These are phyloP conservation scores for Vararia minispora DNA, from an alignment of 768 basidiomycete species.

Conservation along the genomic window DNA sequence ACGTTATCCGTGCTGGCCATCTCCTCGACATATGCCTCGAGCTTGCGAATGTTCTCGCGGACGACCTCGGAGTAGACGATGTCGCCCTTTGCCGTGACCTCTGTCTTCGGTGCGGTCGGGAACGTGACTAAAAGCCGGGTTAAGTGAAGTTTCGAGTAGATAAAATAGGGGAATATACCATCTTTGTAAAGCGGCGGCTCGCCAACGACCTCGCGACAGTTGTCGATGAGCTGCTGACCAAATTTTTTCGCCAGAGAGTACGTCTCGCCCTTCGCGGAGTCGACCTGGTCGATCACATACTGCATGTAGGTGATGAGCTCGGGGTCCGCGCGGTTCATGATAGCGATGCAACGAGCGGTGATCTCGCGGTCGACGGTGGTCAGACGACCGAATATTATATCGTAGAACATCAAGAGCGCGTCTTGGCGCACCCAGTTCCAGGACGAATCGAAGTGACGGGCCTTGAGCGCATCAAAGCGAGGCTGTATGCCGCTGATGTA, in stretches of 20 bases:
- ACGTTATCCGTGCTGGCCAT: slow-evolving; percentile 95
- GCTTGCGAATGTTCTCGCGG: slow-evolving; percentile 91
- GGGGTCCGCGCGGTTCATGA: slow-evolving; percentile 95
- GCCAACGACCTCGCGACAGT: slow-evolving; percentile 75
- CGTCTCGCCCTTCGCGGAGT: slow-evolving; percentile 75
- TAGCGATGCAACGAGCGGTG: slow-evolving; percentile 92
- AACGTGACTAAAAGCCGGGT: slow-evolving; percentile 64
- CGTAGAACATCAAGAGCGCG: slow-evolving; percentile 93
- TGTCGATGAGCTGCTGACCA: slow-evolving; percentile 90
- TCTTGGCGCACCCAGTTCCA: slow-evolving; percentile 99
- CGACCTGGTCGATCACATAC: slow-evolving; percentile 80
- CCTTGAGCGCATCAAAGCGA: slow-evolving; percentile 89
- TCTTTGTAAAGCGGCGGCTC: slow-evolving; percentile 92
- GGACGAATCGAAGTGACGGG: slow-evolving; percentile 94
- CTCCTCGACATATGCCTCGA: slow-evolving; percentile 96
- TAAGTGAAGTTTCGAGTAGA: neutral
- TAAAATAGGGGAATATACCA: slow-evolving; percentile 38
- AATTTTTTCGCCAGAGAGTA: slow-evolving; percentile 96
- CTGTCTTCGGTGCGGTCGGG: slow-evolving; percentile 94
- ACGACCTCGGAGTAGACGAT: slow-evolving; percentile 93
- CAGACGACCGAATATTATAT: slow-evolving; percentile 92
- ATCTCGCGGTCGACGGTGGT: slow-evolving; percentile 94
- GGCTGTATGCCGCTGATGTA: slow-evolving; percentile 96
- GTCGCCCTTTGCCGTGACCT: slow-evolving; percentile 88
- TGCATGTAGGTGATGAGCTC: slow-evolving; percentile 92